Evolutionary conservation across 2,329 filamentous ascomycete genomes (phyloP), one percentile per base, ranked within the genome.

Genomic region (Bipolaris gigantea): DNA sequence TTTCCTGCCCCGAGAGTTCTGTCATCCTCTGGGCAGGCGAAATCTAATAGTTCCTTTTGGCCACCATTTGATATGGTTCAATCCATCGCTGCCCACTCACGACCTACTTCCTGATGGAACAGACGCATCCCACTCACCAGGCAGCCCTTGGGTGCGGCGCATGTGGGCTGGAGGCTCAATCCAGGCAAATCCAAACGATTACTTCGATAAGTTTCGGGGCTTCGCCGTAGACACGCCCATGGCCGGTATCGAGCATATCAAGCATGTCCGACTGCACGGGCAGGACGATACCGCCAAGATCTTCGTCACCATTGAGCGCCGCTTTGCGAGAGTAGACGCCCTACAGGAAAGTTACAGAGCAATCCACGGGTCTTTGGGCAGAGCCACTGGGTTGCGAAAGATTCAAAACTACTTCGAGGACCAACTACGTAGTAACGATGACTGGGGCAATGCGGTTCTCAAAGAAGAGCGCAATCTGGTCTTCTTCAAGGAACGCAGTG

Each of bases 111-210:
- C 85, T 1, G 94, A 99, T 76, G 93, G 94, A 53, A 95, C 92
- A 1, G 93, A 97, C 71, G 79, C 84, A 4, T 80, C 88, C 48
- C 91, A 96, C 69, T 86, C 81, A 21, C 93, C 93, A 0, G 90
- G 88, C 1, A 70, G 71, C 4, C 85, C 86, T 1, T 96, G 89
- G 71, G 81, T 81, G 46, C 83, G 89, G 19, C 86, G 94, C 16
- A 85, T 99, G 78, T 99, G 94, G 94, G 90, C 90, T 13, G 92
- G 92, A 30, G 94, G 93, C 0, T 81, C 82, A 36, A 75, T 97
- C 8, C 70, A 69, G 1, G 89, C 89, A 11, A 55, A 60, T 15
- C 46, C 53, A 15, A 34, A 39, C 1, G n/a, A 41, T 6, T 63
- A 66, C 16, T 60, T 50, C 13, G 13, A 50, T 25, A 13, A 6